Evolutionary conservation across 208 protist genomes (phyloP).

Genomic region (Wallacemonas rigidus): DNA sequence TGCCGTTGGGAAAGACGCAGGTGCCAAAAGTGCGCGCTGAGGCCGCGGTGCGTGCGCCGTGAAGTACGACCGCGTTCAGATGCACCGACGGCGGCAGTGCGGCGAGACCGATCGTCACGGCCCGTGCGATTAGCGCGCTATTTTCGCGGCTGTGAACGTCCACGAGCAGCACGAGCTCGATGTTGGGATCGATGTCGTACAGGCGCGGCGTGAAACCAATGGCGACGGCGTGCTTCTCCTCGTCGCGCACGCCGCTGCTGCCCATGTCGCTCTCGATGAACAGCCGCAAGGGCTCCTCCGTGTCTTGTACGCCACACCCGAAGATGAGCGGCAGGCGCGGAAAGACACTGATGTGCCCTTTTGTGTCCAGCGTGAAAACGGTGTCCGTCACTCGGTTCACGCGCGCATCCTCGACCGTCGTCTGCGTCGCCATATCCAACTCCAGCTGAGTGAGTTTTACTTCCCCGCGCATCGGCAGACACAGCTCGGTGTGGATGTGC

Average conservation of each 20-base stretch:
- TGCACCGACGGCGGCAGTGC: slow-evolving; percentile 38
- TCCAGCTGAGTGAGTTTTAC: slow-evolving; percentile 40
- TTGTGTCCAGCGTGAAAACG: slow-evolving; percentile 34
- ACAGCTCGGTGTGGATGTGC: slow-evolving; percentile 35
- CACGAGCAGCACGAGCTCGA: slow-evolving; percentile 68
- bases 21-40: slow-evolving; percentile 15
- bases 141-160: slow-evolving; percentile 45
- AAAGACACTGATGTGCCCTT: slow-evolving; percentile 15
- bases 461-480: slow-evolving; percentile 47
- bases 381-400: slow-evolving; percentile 49
- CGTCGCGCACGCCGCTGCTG: background rate
- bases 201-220: slow-evolving; percentile 56
- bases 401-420: slow-evolving; percentile 8
- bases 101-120: slow-evolving; percentile 27
- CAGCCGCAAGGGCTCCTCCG: slow-evolving; percentile 64
- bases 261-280: slow-evolving; percentile 31
- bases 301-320: slow-evolving; percentile 38
- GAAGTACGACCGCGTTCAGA: slow-evolving; percentile 61
- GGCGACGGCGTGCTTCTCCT: slow-evolving; percentile 39
- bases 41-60: slow-evolving; percentile 21
- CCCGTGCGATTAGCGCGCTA: slow-evolving; percentile 34
- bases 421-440: slow-evolving; percentile 3
- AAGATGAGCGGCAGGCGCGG: slow-evolving; percentile 31
- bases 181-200: slow-evolving; percentile 38
- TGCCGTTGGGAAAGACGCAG: slow-evolving; percentile 28